A percentile compares a stretch with the other conserved stretches of the same genome.
Evolutionary conservation across 495 filamentous ascomycete genomes (phyloP).

Genomic region (Tuber indicum): DNA sequence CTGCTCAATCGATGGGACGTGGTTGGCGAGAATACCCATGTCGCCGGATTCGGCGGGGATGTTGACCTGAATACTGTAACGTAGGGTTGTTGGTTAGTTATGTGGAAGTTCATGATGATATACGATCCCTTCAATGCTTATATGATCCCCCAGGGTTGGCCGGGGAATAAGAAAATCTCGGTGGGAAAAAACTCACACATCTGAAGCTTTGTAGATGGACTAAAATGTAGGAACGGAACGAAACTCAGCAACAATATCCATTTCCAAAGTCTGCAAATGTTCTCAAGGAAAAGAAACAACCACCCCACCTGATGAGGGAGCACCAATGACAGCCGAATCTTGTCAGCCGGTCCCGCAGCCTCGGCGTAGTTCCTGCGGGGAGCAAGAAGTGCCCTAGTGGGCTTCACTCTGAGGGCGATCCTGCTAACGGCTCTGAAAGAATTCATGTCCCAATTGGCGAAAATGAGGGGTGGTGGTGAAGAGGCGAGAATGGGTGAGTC

Average conservation of each 20-base stretch:
- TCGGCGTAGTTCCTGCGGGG: constrained; percentile 83
- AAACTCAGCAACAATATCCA: constrained; percentile 1
- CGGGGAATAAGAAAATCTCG: constrained; percentile 18
- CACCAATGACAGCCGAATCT: constrained; percentile 95
- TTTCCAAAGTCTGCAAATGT: constrained; percentile 5
- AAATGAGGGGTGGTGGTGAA: constrained; percentile 12
- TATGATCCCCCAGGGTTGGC: constrained; percentile 17
- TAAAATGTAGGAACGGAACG: constrained; percentile 35
- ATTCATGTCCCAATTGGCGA: constrained; percentile 62
- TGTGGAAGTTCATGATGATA: constrained; percentile 45
- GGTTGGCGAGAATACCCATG: constrained; percentile 98
- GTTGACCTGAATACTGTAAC: constrained; percentile 90
- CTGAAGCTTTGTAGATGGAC: constrained; percentile 68
- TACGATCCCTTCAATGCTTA: constrained; percentile 25
- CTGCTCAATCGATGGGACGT: constrained; percentile 98
- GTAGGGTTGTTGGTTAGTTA: constrained; percentile 51
- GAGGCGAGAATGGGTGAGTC: constrained; percentile 8
- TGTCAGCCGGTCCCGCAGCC: constrained; percentile 53
- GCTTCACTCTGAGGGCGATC: constrained; percentile 71
- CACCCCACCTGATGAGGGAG: constrained; percentile 92
- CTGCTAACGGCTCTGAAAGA: constrained; percentile 75
- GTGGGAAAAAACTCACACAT: constrained; percentile 56
- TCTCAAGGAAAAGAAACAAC: neutral
- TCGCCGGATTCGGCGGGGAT: constrained; percentile 95
- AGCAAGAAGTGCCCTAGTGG: constrained; percentile 61